Evolutionary conservation across 495 filamentous ascomycete species (phyloP), one percentile per base, ranked within the genome.

Genomic region (Aspergillus coremiiformis): DNA sequence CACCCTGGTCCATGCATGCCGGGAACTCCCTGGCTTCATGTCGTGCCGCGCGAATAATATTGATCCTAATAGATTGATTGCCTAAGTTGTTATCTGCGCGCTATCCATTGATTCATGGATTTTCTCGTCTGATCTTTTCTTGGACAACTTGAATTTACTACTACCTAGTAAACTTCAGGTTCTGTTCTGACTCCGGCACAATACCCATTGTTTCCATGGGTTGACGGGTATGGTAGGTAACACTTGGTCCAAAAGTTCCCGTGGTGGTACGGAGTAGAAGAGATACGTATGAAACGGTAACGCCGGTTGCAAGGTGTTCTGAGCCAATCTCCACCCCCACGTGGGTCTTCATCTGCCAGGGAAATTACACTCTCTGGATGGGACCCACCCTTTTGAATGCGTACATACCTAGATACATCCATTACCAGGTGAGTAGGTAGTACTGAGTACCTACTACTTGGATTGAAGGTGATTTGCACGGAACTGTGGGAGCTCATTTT

Each of bases 311-410:
- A 27, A 33, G 43, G 35, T n/a, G 15, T 27, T 47, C 41, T 44
- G 19, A 33, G 23, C 56, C 56, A 59, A 55, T 59, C 56, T 44
- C 56, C 52, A 59, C 49, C 56, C 56, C 56, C 56, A 59, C 56
- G 52, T 59, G 56, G 56, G 56, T 55, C 56, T 24, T 45, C 43
- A 43, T 51, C 48, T 44, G 52, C 47, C 56, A 55, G 44, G 52
- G 56, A 58, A 59, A 59, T 59, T 59, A 47, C 35, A 22, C 27
- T 26, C 30, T 49, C 9, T n/a, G 12, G 4, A 5, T 27, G 12
- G 12, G 27, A 9, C 27, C 27, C 27, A 30, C 27, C 7, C 7
- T 30, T 4, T 30, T n/a, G n/a, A n/a, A n/a, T n/a, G n/a, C n/a
- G n/a, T n/a, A n/a, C n/a, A n/a, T n/a, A n/a, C n/a, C n/a, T n/a